phyloP scores from a whole-genome alignment of 164 flowering plant species.

The Aristolochia contorta region DNA sequence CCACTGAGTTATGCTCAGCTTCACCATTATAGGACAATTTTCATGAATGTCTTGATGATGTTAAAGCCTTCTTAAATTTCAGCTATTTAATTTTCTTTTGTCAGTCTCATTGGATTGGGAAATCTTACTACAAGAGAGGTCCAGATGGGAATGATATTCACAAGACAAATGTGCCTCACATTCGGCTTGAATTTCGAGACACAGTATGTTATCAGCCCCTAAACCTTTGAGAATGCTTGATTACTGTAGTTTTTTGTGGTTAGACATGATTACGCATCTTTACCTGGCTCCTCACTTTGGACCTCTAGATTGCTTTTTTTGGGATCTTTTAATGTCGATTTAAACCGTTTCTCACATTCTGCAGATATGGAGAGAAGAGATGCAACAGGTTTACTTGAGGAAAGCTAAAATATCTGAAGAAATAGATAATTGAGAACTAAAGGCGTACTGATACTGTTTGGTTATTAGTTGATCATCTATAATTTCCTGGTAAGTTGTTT shows the following conservation, averaged over 20 bases:
- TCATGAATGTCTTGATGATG: neutral
- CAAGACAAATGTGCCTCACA: slow-evolving; percentile 95
- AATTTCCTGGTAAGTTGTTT: slow-evolving; percentile 5
- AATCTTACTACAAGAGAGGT: slow-evolving; percentile 77
- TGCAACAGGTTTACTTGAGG: slow-evolving; percentile 78
- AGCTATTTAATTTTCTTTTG: neutral
- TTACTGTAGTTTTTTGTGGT: neutral
- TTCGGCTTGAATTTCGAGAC: slow-evolving; percentile 83
- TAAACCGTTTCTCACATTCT: neutral
- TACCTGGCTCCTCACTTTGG: neutral
- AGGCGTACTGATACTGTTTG: no score
- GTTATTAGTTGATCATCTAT: slow-evolving; percentile 2
- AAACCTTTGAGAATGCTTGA: no score
- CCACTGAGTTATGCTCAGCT: no score
- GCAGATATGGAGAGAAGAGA: slow-evolving; percentile 92
- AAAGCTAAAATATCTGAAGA: slow-evolving; percentile 45
- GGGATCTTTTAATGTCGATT: neutral
- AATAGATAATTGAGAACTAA: slow-evolving; percentile 27
- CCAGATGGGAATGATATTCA: slow-evolving; percentile 93
- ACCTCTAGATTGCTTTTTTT: neutral
- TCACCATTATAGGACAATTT: neutral
- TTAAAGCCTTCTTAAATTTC: neutral
- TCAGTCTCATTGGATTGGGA: slow-evolving; percentile 94
- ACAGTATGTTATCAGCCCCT: slow-evolving; percentile 31
- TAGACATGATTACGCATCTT: neutral